Evolutionary conservation across 2,329 filamentous ascomycete species (phyloP).

Genomic region (Curvularia spicifera): DNA sequence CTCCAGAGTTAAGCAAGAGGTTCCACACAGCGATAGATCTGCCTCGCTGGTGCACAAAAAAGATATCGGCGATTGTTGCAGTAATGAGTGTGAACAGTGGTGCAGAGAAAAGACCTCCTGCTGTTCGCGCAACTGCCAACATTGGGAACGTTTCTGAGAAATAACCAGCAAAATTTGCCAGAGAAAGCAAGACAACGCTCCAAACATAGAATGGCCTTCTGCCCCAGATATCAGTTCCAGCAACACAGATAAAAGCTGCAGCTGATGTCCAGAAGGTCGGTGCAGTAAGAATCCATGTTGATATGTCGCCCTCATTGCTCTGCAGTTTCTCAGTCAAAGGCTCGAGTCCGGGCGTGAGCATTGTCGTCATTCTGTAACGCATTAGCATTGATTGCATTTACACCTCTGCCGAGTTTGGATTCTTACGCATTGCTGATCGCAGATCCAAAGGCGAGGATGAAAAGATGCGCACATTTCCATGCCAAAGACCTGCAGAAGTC

Average conservation of each 20-base stretch:
- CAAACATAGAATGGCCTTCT: constrained; percentile 18
- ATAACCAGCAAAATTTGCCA: constrained; percentile 15
- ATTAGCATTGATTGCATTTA: background rate
- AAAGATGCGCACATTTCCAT: constrained; percentile 18
- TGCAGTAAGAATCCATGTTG: constrained; percentile 21
- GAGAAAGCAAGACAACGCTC: constrained; percentile 18
- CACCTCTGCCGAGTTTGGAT: background rate
- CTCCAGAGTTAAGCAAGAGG: constrained; percentile 20
- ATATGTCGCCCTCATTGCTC: constrained; percentile 19
- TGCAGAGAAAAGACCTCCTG: constrained; percentile 19
- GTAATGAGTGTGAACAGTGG: constrained; percentile 21
- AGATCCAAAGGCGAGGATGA: constrained; percentile 22
- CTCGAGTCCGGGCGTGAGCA: constrained; percentile 22
- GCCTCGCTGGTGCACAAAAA: constrained; percentile 23
- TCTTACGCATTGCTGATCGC: constrained; percentile 22
- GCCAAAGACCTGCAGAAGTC: constrained; percentile 7
- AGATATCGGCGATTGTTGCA: constrained; percentile 22
- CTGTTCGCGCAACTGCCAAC: constrained; percentile 17
- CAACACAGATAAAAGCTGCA: constrained; percentile 19
- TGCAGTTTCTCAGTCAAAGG: constrained; percentile 14
- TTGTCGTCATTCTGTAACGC: constrained; percentile 13
- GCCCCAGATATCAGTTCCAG: constrained; percentile 21
- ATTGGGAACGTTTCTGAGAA: constrained; percentile 18
- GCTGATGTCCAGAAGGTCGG: constrained; percentile 25
- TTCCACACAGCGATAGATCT: constrained; percentile 23